phyloP scores from a whole-genome alignment of 768 basidiomycete genomes.

The Leccinum broughii region DNA sequence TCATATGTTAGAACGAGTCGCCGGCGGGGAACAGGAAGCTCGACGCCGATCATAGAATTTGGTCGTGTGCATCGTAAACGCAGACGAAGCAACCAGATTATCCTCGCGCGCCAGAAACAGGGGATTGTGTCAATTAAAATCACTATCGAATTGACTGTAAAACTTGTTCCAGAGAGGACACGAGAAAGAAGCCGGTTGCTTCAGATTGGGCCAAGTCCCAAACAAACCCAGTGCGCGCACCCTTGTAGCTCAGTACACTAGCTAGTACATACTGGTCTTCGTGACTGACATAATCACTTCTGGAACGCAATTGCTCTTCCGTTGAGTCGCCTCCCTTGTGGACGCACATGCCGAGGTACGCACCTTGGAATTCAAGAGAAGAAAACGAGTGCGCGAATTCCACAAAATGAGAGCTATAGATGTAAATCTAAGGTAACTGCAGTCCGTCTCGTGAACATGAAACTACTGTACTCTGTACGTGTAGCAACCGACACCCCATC shows the following conservation, averaged over 20 bases:
- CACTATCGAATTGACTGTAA: not conserved
- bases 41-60: not conserved
- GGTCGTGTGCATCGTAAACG: not conserved
- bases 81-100: not conserved
- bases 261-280: too few relatives aligned
- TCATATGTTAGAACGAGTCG: not conserved
- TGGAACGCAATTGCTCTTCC: too few relatives aligned
- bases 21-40: not conserved
- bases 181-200: not conserved
- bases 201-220: not conserved
- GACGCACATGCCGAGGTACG: too few relatives aligned
- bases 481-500: constrained; percentile 1
- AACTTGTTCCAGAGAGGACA: not conserved
- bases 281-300: too few relatives aligned
- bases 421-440: constrained; percentile 28
- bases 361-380: not conserved
- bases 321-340: not conserved
- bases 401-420: constrained; percentile 22
- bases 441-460: constrained; percentile 21
- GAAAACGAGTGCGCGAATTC: constrained; percentile 10
- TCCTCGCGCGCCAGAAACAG: too few relatives aligned
- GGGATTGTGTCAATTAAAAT: not conserved
- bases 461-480: constrained; percentile 14
- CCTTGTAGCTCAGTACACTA: not conserved
- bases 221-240: not conserved